These are phyloP conservation scores for Volvariella volvacea DNA, from an alignment of 1,284 basidiomycete species.

Conservation along the genomic window DNA sequence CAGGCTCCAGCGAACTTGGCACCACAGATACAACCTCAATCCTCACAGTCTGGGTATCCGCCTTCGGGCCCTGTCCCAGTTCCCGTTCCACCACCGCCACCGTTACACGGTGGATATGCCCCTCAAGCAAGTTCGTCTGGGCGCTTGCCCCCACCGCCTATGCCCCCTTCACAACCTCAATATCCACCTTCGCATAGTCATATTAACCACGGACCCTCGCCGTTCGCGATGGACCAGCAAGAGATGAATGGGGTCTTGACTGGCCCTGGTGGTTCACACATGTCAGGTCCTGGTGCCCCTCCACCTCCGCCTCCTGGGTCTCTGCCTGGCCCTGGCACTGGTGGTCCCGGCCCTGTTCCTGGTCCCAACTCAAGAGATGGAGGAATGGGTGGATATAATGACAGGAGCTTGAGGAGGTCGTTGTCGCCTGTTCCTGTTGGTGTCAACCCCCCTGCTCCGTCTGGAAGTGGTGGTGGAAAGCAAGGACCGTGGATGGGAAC, in stretches of 20 bases:
- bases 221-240: slow-evolving; percentile 3
- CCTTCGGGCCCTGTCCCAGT: slow-evolving; percentile 1
- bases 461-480: no score
- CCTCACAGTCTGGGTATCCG: slow-evolving; percentile 5
- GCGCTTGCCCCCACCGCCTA: slow-evolving; percentile 2
- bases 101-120: slow-evolving; percentile 6
- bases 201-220: neutral
- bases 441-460: no score
- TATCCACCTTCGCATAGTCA: neutral
- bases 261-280: neutral
- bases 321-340: neutral
- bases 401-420: no score
- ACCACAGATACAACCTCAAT: slow-evolving; percentile 5
- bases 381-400: no score
- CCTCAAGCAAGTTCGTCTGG: neutral
- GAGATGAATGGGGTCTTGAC: slow-evolving; percentile 1
- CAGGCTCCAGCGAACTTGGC: no score
- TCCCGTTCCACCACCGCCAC: slow-evolving; percentile 5
- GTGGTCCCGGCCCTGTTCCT: slow-evolving; percentile 3
- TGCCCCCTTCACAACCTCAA: slow-evolving; percentile 3
- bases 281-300: slow-evolving; percentile 4
- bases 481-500: no score
- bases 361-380: neutral
- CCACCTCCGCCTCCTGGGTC: neutral
- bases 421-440: no score